These are phyloP conservation scores for Pichia cephalocereana DNA, from an alignment of 805 yeast genomes.

Conservation along the genomic window DNA sequence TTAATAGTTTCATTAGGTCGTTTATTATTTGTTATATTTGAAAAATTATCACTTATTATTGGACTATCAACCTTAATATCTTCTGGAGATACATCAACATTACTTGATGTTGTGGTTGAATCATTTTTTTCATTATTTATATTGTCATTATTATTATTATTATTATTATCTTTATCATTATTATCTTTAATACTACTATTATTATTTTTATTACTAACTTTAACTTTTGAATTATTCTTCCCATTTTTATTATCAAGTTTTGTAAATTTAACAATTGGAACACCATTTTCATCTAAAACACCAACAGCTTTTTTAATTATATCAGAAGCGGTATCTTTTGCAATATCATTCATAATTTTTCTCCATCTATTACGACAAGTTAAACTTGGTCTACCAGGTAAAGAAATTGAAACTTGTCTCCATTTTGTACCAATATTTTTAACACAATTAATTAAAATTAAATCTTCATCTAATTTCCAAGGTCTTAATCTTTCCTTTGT, in stretches of 20 bases:
- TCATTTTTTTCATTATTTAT: not conserved
- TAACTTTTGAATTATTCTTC: not conserved
- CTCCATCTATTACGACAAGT: constrained; percentile 94
- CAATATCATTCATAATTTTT: constrained; percentile 69
- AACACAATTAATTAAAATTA: constrained; percentile 56
- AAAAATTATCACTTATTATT: not conserved
- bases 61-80: not conserved
- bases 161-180: not conserved
- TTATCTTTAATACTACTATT: not conserved
- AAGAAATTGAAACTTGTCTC: constrained; percentile 66
- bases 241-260: not conserved
- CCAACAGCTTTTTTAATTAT: constrained; percentile 53
- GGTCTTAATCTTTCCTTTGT: constrained; percentile 68
- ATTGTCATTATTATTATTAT: not conserved
- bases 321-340: constrained; percentile 51
- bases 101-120: not conserved
- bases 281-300: constrained; percentile 20
- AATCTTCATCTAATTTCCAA: constrained; percentile 76
- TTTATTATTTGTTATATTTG: not conserved
- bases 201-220: not conserved
- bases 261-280: constrained; percentile 8
- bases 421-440: constrained; percentile 76
- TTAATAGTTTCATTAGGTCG: too few relatives aligned
- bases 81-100: too few relatives aligned
- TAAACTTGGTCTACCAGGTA: constrained; percentile 75